phyloP scores from a whole-genome alignment of 129 eudicot species.

The Flaveria brownii region DNA sequence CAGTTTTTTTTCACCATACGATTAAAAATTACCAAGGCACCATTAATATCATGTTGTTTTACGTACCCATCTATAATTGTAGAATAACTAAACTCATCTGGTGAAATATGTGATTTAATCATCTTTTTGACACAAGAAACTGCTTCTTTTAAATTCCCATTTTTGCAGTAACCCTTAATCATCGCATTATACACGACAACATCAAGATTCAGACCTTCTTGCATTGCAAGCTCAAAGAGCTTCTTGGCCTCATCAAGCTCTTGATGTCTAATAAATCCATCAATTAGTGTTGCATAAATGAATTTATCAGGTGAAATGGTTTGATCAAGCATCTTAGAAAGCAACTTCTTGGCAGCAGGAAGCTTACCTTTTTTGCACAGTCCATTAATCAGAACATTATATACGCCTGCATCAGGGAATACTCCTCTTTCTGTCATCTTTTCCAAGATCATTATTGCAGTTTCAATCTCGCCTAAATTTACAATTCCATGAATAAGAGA shows the following conservation, averaged over 20 bases:
- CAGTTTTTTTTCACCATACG: conserved; percentile 55
- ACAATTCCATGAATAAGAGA: conserved; percentile 78
- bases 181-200: conserved; percentile 74
- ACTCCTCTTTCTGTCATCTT: conserved; percentile 73
- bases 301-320: conserved; percentile 60
- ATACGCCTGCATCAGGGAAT: conserved; percentile 72
- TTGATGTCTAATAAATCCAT: conserved; percentile 61
- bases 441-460: conserved; percentile 55
- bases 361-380: conserved; percentile 66
- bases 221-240: conserved; percentile 51
- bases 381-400: conserved; percentile 74
- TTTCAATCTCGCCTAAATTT: conserved; percentile 66
- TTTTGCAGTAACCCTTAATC: conserved; percentile 78
- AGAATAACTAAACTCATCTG: conserved; percentile 78
- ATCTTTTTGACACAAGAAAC: conserved; percentile 56
- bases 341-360: conserved; percentile 54
- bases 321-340: conserved; percentile 68
- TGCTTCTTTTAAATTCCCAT: conserved; percentile 74
- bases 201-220: conserved; percentile 52
- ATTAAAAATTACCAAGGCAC: conserved; percentile 54
- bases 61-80: conserved; percentile 76
- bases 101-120: conserved; percentile 41
- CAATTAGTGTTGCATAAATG: conserved; percentile 65
- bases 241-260: conserved; percentile 65
- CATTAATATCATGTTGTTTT: conserved; percentile 65